Base-by-base conservation (phyloP, 208 protist species). In the Crithidia thermophila region DNA sequence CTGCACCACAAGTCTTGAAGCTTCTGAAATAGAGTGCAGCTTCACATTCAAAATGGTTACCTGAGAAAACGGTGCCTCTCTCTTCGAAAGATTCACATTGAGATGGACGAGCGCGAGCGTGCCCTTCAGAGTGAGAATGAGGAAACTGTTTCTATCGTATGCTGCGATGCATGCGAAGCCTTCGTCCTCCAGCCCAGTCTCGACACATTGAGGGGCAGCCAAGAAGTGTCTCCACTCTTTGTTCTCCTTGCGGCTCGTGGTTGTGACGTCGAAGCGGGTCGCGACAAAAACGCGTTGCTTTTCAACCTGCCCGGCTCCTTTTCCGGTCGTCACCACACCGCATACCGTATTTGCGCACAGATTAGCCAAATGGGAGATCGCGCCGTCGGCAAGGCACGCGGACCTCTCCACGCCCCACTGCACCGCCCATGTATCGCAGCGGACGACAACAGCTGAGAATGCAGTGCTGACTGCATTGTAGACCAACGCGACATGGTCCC, bases 341-440 rank as follows among this genome's bases (percentile, higher is more conserved):
- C 75, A 81, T 30, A 81, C 46, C 9, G 62, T 69, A 25, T 74
- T 67, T 1, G 75, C 46, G 59, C 64, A 72, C 25, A 72, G 28
- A 6, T 47, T 49, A 18, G 37, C 45, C 33, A 81, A 36, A 28
- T 76, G 68, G 4, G 42, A 31, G n/a, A 77, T 68, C 39, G 36
- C 31, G 13, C 63, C 68, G 21, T 55, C 68, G 4, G 63, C 42
- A 14, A 81, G 59, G 28, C 75, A 81, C 4, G 27, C 69, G 18
- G 51, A 10, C 14, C 36, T 67, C 20, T 75, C 60, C 0, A 92
- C 75, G 11, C 56, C 82, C 89, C 89, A 94, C 47, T 91, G 79
- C 42, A 91, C 73, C 14, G 82, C 72, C 85, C 89, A 92, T 8
- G 89, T 94, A 60, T 94, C 89, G 46, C 86, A 91, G n/a, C 89